phyloP scores from a whole-genome alignment of 176 grass and related monocot genomes.

The Pontederia crassipes region DNA sequence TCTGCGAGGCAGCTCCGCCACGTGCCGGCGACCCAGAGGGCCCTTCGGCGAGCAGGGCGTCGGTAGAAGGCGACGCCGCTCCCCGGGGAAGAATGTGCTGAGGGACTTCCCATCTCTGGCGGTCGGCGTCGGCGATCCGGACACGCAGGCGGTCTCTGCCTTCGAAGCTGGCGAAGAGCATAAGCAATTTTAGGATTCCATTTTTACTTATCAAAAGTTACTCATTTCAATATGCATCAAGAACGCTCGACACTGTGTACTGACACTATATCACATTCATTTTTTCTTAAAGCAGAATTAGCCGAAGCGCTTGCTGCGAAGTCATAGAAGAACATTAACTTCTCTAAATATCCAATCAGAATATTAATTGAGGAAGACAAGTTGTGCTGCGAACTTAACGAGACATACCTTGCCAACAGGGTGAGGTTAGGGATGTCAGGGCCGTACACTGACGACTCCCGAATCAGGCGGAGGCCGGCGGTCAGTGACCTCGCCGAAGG shows the following conservation, averaged over 20 bases:
- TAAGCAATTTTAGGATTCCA: no score
- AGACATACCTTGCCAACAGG: slow-evolving; percentile 46
- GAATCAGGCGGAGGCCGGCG: slow-evolving; percentile 37
- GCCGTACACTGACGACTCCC: slow-evolving; percentile 19
- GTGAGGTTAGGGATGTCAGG: slow-evolving; percentile 33
- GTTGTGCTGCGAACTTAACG: no score
- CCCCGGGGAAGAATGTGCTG: slow-evolving; percentile 49
- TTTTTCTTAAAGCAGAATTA: no score
- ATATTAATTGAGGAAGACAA: no score
- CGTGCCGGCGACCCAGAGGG: background rate
- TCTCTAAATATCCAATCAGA: no score
- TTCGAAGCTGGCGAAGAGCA: slow-evolving; percentile 31
- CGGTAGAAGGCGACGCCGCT: background rate
- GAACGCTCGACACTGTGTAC: no score
- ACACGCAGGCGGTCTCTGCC: slow-evolving; percentile 56
- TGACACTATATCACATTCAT: no score
- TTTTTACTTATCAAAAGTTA: no score
- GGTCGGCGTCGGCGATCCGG: slow-evolving; percentile 60
- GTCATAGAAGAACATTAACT: background rate
- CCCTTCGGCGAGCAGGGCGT: background rate
- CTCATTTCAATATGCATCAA: no score
- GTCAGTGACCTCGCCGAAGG: slow-evolving; percentile 22
- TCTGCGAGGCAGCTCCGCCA: background rate
- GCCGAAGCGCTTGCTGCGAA: no score
- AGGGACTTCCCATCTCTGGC: slow-evolving; percentile 60